Conservation (phyloP, 345 rosid species). For the Acer saccharum region DNA sequence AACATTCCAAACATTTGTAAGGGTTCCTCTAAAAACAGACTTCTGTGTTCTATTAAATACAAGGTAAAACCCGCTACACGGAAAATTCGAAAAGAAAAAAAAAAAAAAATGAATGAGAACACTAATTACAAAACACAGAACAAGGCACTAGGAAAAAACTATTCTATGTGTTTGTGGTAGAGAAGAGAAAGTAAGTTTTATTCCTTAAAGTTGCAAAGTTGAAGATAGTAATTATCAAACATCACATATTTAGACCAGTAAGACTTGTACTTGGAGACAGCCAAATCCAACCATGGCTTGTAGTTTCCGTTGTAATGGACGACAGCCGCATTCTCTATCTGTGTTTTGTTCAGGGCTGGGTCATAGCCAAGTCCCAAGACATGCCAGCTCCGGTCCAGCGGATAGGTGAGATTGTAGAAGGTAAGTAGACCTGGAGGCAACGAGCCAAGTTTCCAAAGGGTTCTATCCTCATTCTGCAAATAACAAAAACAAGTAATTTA, state of each 20-base stretch:
- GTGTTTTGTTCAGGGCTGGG: slow-evolving; percentile 93
- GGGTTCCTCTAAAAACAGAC: background rate
- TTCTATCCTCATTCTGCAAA: slow-evolving; percentile 92
- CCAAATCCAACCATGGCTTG: slow-evolving; percentile 98
- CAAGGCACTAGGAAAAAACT: background rate
- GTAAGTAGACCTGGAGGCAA: slow-evolving; percentile 97
- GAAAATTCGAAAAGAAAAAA: background rate
- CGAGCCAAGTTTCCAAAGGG: slow-evolving; percentile 97
- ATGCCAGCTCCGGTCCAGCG: slow-evolving; percentile 87
- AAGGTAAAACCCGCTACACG: slow-evolving; percentile 6
- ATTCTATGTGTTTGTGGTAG: background rate
- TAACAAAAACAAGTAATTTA: background rate
- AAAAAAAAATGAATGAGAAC: background rate
- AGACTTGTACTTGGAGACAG: slow-evolving; percentile 75
- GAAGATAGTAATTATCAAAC: slow-evolving; percentile 73
- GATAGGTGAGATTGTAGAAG: slow-evolving; percentile 83
- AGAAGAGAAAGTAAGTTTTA: slow-evolving; percentile 19
- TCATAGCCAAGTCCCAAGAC: slow-evolving; percentile 96
- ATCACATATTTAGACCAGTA: slow-evolving; percentile 86
- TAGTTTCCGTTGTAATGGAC: slow-evolving; percentile 96
- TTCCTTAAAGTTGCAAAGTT: slow-evolving; percentile 60
- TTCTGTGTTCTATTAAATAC: background rate
- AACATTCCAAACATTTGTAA: background rate
- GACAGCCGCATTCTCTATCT: slow-evolving; percentile 83
- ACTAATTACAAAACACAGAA: slow-evolving; percentile 8